phyloP scores from a whole-genome alignment of 1,284 basidiomycete genomes.

The Athelia sp. region DNA sequence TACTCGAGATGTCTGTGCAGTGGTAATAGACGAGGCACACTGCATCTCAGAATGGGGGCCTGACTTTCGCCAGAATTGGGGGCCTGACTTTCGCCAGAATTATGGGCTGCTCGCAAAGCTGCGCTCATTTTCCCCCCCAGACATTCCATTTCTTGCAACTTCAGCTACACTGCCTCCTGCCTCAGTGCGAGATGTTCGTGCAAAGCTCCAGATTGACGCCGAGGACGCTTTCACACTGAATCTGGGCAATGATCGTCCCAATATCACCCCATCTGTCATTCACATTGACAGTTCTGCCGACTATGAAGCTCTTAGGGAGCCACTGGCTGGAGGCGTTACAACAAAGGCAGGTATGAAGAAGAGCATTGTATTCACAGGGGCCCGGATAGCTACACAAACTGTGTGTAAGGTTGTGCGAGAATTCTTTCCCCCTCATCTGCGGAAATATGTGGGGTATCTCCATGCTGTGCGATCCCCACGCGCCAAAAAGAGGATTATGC shows the following conservation, averaged over 20 bases:
- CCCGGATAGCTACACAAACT: conserved; percentile 7
- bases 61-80: too few species aligned
- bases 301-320: conserved; percentile 3
- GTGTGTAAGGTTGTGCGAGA: conserved; percentile 6
- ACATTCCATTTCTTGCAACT: conserved; percentile 13
- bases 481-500: conserved; percentile 17
- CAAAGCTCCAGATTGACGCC: conserved; percentile 2
- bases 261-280: conserved; percentile 11
- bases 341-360: conserved; percentile 12
- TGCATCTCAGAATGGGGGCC: conserved; percentile 23
- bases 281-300: neutral
- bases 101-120: conserved; percentile 13
- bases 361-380: conserved; percentile 21
- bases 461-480: conserved; percentile 13
- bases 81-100: conserved; percentile 16
- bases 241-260: conserved; percentile 16
- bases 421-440: neutral
- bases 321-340: conserved; percentile 9
- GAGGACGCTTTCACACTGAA: conserved; percentile 8
- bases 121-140: conserved; percentile 8
- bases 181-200: conserved; percentile 7
- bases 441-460: conserved; percentile 10
- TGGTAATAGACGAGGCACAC: conserved; percentile 30
- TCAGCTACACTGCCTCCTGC: conserved; percentile 14
- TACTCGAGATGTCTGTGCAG: conserved; percentile 14